A percentile compares a stretch with the other conserved stretches of the same genome.
These are phyloP conservation scores for Aegilops bicornis DNA, from an alignment of 176 grass and related monocot genomes.

Conservation along the genomic window DNA sequence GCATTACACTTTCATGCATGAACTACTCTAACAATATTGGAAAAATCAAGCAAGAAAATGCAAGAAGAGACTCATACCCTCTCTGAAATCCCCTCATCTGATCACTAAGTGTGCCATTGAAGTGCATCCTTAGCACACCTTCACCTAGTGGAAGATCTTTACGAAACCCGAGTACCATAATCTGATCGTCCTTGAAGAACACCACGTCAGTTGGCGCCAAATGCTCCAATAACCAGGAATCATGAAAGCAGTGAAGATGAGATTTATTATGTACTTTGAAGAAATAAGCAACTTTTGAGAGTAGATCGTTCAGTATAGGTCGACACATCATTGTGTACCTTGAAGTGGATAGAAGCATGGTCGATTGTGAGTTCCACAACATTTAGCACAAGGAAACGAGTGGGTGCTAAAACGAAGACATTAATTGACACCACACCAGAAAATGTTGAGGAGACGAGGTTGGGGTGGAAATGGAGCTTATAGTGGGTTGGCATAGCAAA, in stretches of 20 bases:
- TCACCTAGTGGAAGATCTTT: background rate
- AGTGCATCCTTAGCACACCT: background rate
- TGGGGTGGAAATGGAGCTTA: background rate
- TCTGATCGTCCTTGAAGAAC: slow-evolving; percentile 1
- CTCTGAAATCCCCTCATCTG: background rate
- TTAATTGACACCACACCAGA: background rate
- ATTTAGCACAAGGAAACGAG: background rate
- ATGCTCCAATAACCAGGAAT: background rate
- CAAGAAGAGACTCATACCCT: background rate
- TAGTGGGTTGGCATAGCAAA: background rate
- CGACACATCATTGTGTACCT: background rate
- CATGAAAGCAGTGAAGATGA: background rate
- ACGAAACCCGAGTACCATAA: background rate
- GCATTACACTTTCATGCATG: background rate
- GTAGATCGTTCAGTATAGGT: background rate
- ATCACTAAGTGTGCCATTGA: background rate
- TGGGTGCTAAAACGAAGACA: background rate
- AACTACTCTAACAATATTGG: background rate
- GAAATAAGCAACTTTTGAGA: background rate
- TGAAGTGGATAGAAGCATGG: background rate
- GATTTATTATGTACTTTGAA: background rate
- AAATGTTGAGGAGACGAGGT: background rate
- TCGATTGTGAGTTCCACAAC: background rate
- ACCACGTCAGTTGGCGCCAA: background rate
- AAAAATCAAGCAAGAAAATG: background rate